Percentiles rank a stretch among this genome's conserved stretches.
Evolutionary conservation across 2,329 filamentous ascomycete genomes (phyloP).

Genomic region (Trichoderma gracile): DNA sequence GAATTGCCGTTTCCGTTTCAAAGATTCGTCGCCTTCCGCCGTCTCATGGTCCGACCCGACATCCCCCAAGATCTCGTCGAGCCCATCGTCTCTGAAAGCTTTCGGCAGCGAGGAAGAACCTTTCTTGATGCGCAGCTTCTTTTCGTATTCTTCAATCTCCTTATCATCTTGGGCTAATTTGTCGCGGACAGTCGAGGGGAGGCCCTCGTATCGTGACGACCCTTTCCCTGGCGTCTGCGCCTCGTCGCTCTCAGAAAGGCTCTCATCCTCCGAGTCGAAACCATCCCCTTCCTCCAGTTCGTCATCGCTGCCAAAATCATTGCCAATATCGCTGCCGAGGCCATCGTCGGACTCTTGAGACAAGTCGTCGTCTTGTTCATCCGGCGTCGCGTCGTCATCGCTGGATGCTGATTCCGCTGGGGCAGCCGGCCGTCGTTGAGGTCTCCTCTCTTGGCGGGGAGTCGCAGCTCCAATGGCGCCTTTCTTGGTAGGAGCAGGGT

Average conservation of each 20-base stretch:
- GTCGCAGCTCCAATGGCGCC: not conserved
- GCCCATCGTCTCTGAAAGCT: constrained; percentile 76
- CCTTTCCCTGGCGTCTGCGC: not conserved
- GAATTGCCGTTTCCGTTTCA: constrained; percentile 60
- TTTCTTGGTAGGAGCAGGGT: not conserved
- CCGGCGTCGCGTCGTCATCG: not conserved
- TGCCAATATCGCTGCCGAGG: no score
- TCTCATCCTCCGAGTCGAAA: constrained; percentile 30
- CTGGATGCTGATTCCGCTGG: not conserved
- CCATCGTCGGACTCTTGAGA: not conserved
- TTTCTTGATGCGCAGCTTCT: constrained; percentile 78
- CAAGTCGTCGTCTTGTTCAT: not conserved
- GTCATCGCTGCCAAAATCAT: not conserved
- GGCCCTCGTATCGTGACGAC: not conserved
- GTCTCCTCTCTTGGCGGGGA: not conserved
- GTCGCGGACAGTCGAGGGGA: constrained; percentile 44
- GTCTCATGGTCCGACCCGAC: constrained; percentile 51
- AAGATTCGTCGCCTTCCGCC: constrained; percentile 55
- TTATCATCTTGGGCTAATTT: constrained; percentile 77
- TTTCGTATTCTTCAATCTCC: constrained; percentile 85
- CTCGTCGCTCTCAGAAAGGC: constrained; percentile 31
- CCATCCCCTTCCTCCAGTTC: constrained; percentile 32
- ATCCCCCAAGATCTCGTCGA: constrained; percentile 75
- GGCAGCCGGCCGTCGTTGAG: not conserved
- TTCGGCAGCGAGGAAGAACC: constrained; percentile 72